Evolutionary conservation across 169 alveolate genomes (phyloP), one percentile per base, ranked within the genome.

Genomic region (Haemoproteus tartakovskyi): DNA sequence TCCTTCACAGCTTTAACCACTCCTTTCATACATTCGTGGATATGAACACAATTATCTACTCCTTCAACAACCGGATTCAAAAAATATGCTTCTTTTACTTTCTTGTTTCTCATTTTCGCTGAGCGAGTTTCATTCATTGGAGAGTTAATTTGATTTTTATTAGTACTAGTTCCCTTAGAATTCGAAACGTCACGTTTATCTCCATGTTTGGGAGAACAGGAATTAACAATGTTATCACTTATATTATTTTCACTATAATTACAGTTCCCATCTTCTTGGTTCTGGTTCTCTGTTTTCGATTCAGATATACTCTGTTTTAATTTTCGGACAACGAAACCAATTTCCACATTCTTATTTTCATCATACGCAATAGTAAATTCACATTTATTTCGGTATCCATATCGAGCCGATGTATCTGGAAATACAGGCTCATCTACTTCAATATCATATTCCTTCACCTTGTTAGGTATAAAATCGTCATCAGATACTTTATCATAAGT

Each of bases 221-320:
- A n/a, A n/a, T n/a, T n/a, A n/a, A n/a, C n/a, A n/a, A 43, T 46
- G 19, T 38, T 74, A 29, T 74, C 59, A 36, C 84, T 74, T 57
- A 74, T 74, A 12, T 74, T 74, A 33, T 74, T 60, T 38, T 74
- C 84, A 48, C 84, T 74, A 74, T 57, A 74, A 48, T 56, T 74
- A 37, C 84, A 74, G 41, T 43, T 74, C 38, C 46, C 59, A 22
- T 74, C 74, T 4, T 74, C 84, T 12, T 27, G 47, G 19, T 24
- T 18, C 22, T 45, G 45, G 45, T 45, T 62, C 26, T 62, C 79
- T 14, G 11, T 37, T 27, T 30, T 46, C 2, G 16, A 24, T 3
- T 74, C 78, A 30, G 43, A 57, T 22, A 74, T 16, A 74, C 48
- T 27, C 12, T 62, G 54, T 46, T 43, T 74, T 16, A 74, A 22